Evolutionary conservation across 768 basidiomycete species (phyloP), one percentile per base, ranked within the genome.

Genomic region (Boletus coccyginus): DNA sequence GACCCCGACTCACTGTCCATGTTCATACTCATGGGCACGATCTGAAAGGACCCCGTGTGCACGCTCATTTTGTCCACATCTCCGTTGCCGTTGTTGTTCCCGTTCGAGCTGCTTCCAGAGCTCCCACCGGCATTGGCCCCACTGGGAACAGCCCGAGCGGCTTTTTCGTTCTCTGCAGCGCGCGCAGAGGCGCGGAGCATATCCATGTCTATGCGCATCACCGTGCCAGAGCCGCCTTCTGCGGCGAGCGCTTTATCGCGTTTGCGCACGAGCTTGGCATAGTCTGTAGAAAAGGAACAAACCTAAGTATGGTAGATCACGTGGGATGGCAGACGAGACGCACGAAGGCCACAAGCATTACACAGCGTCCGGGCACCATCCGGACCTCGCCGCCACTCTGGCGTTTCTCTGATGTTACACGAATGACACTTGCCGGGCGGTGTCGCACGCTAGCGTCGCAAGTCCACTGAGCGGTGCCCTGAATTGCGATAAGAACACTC

Each of bases 401-500:
- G 90, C 5, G 90, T 92, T 68, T 92, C 90, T 56, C 87, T 78
- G 53, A 91, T 92, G 73, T 90, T 89, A 69, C 90, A 92, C 33
- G 90, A 91, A 72, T 92, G 88, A 64, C 90, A 92, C 67, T 92
- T 90, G 11, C 90, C 90, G 6, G 90, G 90, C 17, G 90, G 90
- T 38, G 87, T 90, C 43, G 90, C 88, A 62, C 90, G 84, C 90
- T 92, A 73, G 29, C 66, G 66, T 73, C 70, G 68, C 60, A 61
- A 61, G 48, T 57, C 47, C 50, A 62, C 48, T 63, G 49, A 71
- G 60, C 57, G 52, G 54, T 52, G 58, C 24, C 50, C 42, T 39
- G 35, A 5, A 42, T 16, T 33, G 27, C 27, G 6, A 49, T 6
- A 17, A 31, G 58, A 45, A 46, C 24, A 52, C 89, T 81, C 73